Conservation (phyloP, 108 stramenopile species). For the Bacterosira constricta region DNA sequence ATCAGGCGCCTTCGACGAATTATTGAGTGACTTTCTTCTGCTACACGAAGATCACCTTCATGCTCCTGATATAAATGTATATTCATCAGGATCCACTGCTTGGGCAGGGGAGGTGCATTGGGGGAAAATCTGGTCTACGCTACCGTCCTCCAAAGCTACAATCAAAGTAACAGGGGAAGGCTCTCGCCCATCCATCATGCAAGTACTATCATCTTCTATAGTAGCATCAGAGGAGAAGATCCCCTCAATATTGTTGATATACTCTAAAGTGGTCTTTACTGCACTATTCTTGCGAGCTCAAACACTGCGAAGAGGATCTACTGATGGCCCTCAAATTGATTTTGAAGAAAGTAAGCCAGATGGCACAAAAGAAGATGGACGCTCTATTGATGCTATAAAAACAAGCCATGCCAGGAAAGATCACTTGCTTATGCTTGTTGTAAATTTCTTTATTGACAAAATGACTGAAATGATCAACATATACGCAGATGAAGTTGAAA, state of each 20-base stretch:
- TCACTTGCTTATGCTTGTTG: constrained; percentile 2
- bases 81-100: neutral
- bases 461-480: constrained; percentile 12
- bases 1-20: constrained; percentile 57
- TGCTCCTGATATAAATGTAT: neutral
- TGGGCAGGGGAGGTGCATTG: constrained; percentile 20
- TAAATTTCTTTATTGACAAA: constrained; percentile 48
- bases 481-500: neutral
- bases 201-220: constrained; percentile 36
- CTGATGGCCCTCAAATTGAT: neutral
- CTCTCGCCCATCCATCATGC: constrained; percentile 44
- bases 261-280: constrained; percentile 14
- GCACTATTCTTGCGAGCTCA: constrained; percentile 25
- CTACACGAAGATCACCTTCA: constrained; percentile 45
- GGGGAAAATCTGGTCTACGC: constrained; percentile 35
- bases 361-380: neutral
- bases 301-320: neutral
- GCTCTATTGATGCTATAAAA: neutral
- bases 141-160: constrained; percentile 31
- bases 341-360: neutral
- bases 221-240: constrained; percentile 25
- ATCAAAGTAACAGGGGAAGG: neutral
- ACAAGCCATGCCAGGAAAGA: constrained; percentile 6
- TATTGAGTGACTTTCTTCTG: constrained; percentile 71
- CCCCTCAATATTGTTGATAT: constrained; percentile 25